Base-by-base conservation (phyloP, 2,329 filamentous ascomycete genomes). In the Fusarium brachygibbosum region DNA sequence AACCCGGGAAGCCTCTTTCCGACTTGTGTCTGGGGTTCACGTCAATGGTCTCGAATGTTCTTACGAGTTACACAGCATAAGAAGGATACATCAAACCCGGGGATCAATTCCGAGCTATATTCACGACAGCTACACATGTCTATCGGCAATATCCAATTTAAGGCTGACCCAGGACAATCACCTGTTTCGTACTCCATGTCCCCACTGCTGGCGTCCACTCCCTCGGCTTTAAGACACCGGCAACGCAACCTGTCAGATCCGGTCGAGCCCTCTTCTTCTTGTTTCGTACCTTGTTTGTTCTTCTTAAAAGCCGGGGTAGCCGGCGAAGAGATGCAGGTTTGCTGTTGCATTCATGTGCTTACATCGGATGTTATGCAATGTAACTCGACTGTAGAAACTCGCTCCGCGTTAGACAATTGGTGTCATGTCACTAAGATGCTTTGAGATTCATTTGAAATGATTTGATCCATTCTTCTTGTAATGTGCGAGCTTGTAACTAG, bases 151-250 rank as follows among this genome's bases (percentile, higher is more conserved):
- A 45, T 28, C 42, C 54, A 68, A 69, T 60, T 65, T 45, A 34
- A 10, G 40, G 31, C 31, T 34, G 35, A 46, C 42, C 58, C 58
- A n/a, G 7, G 63, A 7, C 31, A 44, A 38, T 28, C 17, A 13
- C 34, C 28, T 21, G 16, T 25, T 25, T 31, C 8, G 11, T 31
- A 23, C 16, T n/a, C 44, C 50, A 28, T 32, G 35, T 61, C 37
- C 37, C 38, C 52, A 32, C 23, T 60, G 17, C 21, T 44, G 28
- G 23, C 28, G 11, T 23, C 34, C 32, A 21, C n/a, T 38, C 38
- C 56, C n/a, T 58, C 46, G 49, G 54, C 7, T 37, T 50, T 25
- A 21, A 29, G 19, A 37, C 44, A 55, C 58, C 66, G 61, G 66
- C 44, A 69, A 62, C 56, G 31, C 34, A 54, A 25, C 23, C 34